Conservation (phyloP, 179 eudicot species). For the Beta macrorhiza region DNA sequence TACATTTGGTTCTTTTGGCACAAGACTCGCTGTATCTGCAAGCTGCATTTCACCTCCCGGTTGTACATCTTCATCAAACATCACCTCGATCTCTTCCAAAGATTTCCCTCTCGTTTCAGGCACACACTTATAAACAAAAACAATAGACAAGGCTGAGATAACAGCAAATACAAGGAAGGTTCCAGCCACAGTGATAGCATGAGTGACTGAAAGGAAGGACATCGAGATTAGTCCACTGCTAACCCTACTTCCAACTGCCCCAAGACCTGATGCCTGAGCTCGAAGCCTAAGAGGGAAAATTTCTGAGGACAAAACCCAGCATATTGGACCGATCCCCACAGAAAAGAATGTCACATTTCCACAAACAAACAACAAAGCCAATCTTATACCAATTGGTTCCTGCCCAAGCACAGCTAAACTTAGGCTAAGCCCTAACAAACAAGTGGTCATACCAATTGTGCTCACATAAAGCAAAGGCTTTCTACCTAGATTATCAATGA, state of each 20-base stretch:
- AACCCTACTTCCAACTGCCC: constrained; percentile 75
- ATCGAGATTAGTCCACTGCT: constrained; percentile 76
- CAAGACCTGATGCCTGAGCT: constrained; percentile 82
- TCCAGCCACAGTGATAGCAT: constrained; percentile 66
- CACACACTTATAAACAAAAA: constrained; percentile 59
- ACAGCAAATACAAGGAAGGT: constrained; percentile 64
- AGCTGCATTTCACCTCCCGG: constrained; percentile 33
- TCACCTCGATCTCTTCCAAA: constrained; percentile 65
- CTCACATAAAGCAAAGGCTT: constrained; percentile 79
- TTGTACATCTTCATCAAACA: constrained; percentile 40
- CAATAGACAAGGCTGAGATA: constrained; percentile 57
- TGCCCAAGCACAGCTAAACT: constrained; percentile 52
- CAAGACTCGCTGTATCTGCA: constrained; percentile 37
- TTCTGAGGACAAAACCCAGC: constrained; percentile 85
- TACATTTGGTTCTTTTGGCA: constrained; percentile 20
- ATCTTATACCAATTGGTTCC: constrained; percentile 41
- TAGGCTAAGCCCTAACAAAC: constrained; percentile 60
- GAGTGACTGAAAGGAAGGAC: constrained; percentile 61
- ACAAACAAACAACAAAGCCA: constrained; percentile 63
- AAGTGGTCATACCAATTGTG: constrained; percentile 76
- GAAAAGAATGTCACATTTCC: constrained; percentile 92
- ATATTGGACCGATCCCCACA: constrained; percentile 77
- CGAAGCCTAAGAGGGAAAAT: constrained; percentile 81
- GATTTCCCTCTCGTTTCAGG: constrained; percentile 89
- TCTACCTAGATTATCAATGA: constrained; percentile 69